These are phyloP conservation scores for Populus davidiana DNA, from an alignment of 345 rosid genomes.

Conservation along the genomic window DNA sequence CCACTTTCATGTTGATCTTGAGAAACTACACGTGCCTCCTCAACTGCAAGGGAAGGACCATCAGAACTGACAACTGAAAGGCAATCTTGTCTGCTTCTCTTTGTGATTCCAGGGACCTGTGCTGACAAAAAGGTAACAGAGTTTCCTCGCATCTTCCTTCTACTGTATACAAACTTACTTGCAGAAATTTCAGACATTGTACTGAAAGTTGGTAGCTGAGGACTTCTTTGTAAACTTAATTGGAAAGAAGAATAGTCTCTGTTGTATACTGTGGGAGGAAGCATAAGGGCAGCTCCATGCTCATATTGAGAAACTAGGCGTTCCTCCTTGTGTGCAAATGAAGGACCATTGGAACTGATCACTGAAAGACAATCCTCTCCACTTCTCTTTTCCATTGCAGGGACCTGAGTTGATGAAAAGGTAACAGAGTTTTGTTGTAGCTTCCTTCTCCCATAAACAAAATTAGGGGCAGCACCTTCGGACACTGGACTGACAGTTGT, in stretches of 20 bases:
- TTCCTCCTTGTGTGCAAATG: neutral
- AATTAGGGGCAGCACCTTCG: neutral
- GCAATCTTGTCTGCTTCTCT: constrained; percentile 37
- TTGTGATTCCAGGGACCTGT: constrained; percentile 28
- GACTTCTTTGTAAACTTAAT: constrained; percentile 32
- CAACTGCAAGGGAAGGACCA: constrained; percentile 33
- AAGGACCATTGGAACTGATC: neutral
- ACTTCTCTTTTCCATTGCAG: neutral
- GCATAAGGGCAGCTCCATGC: neutral
- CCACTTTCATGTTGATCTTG: constrained; percentile 18
- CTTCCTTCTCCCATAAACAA: neutral
- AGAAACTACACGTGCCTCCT: constrained; percentile 31
- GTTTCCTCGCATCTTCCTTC: constrained; percentile 44
- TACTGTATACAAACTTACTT: constrained; percentile 44
- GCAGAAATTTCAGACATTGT: constrained; percentile 36
- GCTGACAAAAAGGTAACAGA: constrained; percentile 27
- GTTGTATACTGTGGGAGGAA: neutral
- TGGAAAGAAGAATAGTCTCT: constrained; percentile 21
- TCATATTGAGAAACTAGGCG: neutral
- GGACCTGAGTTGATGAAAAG: neutral
- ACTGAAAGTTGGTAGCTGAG: constrained; percentile 37
- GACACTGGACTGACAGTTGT: neutral
- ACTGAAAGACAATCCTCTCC: neutral
- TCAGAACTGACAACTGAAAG: constrained; percentile 45
- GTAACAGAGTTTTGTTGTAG: neutral